Evolutionary conservation across 331 rosid species (phyloP).

Genomic region (Ulmus americana): DNA sequence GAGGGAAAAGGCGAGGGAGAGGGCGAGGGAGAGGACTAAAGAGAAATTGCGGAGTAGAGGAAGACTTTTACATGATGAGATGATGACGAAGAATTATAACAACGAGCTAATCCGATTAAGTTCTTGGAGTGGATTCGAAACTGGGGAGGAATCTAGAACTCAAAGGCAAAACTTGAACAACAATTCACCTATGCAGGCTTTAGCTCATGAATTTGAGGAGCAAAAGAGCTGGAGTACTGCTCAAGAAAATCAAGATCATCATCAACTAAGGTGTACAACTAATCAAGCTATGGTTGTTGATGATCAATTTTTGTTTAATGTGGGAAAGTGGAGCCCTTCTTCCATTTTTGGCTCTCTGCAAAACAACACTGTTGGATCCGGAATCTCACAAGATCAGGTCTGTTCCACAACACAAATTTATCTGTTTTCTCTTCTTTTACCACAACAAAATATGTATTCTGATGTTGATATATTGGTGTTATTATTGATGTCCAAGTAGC

Average conservation of each 20-base stretch:
- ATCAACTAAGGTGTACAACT: not conserved
- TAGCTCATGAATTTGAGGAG: slow-evolving; percentile 31
- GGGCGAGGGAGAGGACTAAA: slow-evolving; percentile 61
- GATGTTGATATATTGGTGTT: too few relatives aligned
- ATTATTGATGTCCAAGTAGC: too few relatives aligned
- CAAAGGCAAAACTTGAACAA: slow-evolving; percentile 33
- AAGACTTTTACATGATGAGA: not conserved
- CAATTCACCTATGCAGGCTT: slow-evolving; percentile 20
- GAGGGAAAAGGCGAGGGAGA: slow-evolving; percentile 70
- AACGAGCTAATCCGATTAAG: slow-evolving; percentile 20
- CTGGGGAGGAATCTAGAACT: slow-evolving; percentile 41
- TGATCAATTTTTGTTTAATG: slow-evolving; percentile 32
- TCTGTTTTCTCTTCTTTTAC: not conserved
- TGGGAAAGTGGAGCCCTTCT: slow-evolving; percentile 57
- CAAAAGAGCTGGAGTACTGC: slow-evolving; percentile 19
- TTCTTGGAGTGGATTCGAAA: slow-evolving; percentile 55
- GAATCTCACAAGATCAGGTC: slow-evolving; percentile 50
- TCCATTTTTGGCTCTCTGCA: slow-evolving; percentile 40
- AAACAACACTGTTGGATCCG: slow-evolving; percentile 11
- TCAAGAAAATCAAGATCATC: slow-evolving; percentile 17
- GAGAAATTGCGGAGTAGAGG: slow-evolving; percentile 25
- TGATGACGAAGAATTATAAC: not conserved
- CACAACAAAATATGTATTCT: too few relatives aligned
- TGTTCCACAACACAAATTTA: slow-evolving; percentile 24
- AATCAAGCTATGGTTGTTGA: slow-evolving; percentile 21